Percentiles rank a stretch among this genome's conserved stretches.
Conservation (phyloP, 371 early-diverging fungal species). For the Nematocida displodere region DNA sequence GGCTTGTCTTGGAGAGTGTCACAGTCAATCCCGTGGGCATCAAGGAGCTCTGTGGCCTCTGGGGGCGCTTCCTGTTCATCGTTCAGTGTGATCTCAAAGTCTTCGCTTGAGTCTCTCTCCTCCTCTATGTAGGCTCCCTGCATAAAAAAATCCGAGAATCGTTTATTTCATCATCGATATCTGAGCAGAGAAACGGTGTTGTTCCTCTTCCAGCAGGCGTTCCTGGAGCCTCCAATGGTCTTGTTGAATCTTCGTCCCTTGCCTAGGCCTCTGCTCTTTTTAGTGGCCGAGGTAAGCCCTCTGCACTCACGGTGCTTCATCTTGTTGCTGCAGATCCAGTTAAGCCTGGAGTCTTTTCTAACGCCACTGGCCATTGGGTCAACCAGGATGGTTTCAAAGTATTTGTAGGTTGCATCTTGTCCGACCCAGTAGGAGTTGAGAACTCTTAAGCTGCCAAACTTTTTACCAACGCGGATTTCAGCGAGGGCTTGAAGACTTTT, state of each 20-base stretch:
- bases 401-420: constrained; percentile 90
- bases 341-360: constrained; percentile 88
- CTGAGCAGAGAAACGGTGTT: constrained; percentile 69
- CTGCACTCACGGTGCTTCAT: constrained; percentile 96
- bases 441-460: constrained; percentile 83
- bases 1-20: constrained; percentile 83
- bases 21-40: constrained; percentile 74
- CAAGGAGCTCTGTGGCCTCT: constrained; percentile 12
- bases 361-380: constrained; percentile 90
- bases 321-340: constrained; percentile 90
- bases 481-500: constrained; percentile 81
- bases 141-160: constrained; percentile 32
- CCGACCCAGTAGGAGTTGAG: constrained; percentile 97
- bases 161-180: constrained; percentile 65
- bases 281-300: constrained; percentile 87
- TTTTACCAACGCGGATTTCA: constrained; percentile 89
- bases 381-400: constrained; percentile 93
- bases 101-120: constrained; percentile 46
- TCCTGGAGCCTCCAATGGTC: constrained; percentile 87
- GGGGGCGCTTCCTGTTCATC: constrained; percentile 30
- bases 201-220: constrained; percentile 70
- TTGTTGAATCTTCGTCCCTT: constrained; percentile 96
- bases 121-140: constrained; percentile 8
- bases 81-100: constrained; percentile 41
- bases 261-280: constrained; percentile 87